Base-by-base conservation (phyloP, 2,329 filamentous ascomycete species). In the Balansia obtecta region DNA sequence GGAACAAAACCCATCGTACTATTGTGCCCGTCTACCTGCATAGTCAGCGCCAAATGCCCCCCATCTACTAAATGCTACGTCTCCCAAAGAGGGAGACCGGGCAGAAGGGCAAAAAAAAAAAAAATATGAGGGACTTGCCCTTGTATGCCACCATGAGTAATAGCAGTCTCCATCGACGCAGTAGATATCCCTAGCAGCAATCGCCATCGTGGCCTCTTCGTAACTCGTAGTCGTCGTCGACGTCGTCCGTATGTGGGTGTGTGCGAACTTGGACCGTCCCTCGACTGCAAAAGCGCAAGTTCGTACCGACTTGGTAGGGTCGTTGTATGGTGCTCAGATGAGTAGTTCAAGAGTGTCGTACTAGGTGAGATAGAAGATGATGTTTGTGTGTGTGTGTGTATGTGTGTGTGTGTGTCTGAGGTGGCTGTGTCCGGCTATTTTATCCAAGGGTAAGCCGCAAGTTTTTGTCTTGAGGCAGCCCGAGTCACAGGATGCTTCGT, bases 1-100 rank as follows among this genome's bases (percentile, higher is more conserved):
- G 75, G 60, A 90, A 79, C 53, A 91, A 68, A 45, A 76, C 73
- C 79, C 85, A 91, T 66, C 87, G 86, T 59, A 88, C 71, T 52
- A 83, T 82, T 50, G 75, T 66, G 51, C 80, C 83, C 37, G 73
- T 75, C 80, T 85, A 53, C 42, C 11, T 37, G 6, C 15, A n/a
- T 9, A 13, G 44, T 50, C 43, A 48, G 47, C 39, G 10, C 11
- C 27, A 18, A 41, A 27, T 27, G 27, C 27, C 8, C 27, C 8
- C 27, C 27, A 8, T 27, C 27, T 47, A 30, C 47, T 12, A 37
- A 37, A 13, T 4, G 20, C 20, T 27, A 7, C 27, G 27, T 27
- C 27, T 27, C 4, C 8, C 27, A 27, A 27, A 27, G 27, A 27
- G 27, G 27, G 27, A 27, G 27, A 27, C 7, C 27, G 27, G 27